Evolutionary conservation across 495 filamentous ascomycete species (phyloP).

Genomic region (Neurospora hispaniola): DNA sequence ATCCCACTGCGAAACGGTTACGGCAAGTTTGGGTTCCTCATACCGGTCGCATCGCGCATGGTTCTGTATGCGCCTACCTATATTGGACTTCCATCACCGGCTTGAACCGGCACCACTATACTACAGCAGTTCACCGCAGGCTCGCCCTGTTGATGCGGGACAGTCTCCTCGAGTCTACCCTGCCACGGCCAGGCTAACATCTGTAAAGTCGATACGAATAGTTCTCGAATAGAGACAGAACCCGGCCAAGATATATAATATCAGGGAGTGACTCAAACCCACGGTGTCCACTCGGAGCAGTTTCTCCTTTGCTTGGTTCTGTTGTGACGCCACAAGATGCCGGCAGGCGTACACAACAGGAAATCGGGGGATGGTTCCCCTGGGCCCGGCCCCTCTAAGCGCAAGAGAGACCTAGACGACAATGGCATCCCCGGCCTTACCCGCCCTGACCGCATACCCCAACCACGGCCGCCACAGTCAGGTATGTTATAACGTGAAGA

Average conservation of each 20-base stretch:
- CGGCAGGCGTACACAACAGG: neutral
- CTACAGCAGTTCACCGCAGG: neutral
- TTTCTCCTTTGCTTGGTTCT: neutral
- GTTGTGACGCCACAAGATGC: neutral
- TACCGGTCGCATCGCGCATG: neutral
- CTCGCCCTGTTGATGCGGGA: neutral
- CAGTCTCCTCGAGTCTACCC: neutral
- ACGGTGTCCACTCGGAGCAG: neutral
- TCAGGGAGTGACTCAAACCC: neutral
- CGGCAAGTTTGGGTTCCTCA: neutral
- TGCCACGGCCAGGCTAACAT: neutral
- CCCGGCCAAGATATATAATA: neutral
- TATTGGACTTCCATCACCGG: neutral
- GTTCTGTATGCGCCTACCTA: neutral
- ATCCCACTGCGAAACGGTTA: neutral
- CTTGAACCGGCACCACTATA: neutral
- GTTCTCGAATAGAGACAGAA: neutral
- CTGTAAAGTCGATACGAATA: neutral
- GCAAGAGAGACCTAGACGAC: constrained; percentile 32
- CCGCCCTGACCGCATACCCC: constrained; percentile 31
- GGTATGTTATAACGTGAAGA: constrained; percentile 19
- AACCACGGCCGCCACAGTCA: constrained; percentile 33
- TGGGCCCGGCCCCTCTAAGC: constrained; percentile 15
- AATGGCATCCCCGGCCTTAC: constrained; percentile 19
- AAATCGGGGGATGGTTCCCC: neutral